phyloP scores from a whole-genome alignment of 2,329 filamentous ascomycete genomes.

The Myriosclerotinia duriaeana region DNA sequence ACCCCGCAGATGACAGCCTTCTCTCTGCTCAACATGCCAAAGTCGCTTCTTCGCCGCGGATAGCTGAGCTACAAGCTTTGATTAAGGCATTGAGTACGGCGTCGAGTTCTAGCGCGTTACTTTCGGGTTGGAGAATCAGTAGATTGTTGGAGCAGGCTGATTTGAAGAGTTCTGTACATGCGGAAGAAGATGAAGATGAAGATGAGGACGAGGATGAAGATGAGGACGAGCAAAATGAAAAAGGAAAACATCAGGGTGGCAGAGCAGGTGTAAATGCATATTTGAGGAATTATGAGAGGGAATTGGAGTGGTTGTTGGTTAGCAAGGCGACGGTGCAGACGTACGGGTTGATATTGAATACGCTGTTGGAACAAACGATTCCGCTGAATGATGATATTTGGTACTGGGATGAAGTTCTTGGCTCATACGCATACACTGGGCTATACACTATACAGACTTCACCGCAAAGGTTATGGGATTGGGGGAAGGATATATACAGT shows the following conservation, averaged over 20 bases:
- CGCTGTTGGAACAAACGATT: constrained; percentile 78
- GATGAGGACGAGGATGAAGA: constrained; percentile 37
- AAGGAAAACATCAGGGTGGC: constrained; percentile 22
- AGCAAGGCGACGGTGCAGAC: constrained; percentile 91
- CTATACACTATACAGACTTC: constrained; percentile 86
- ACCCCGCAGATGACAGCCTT: constrained; percentile 43
- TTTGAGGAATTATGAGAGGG: constrained; percentile 62
- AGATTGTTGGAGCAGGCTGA: constrained; percentile 62
- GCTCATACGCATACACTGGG: constrained; percentile 73
- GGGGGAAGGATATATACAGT: constrained; percentile 67
- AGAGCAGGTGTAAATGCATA: constrained; percentile 25
- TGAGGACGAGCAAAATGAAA: constrained; percentile 41
- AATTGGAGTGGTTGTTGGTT: constrained; percentile 86
- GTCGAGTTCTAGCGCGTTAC: constrained; percentile 60
- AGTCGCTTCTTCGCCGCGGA: constrained; percentile 49
- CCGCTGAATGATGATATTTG: constrained; percentile 82
- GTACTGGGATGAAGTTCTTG: constrained; percentile 92
- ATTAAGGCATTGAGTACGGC: constrained; percentile 71
- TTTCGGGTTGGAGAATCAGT: constrained; percentile 61
- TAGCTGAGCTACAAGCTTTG: constrained; percentile 64
- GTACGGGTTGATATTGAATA: constrained; percentile 76
- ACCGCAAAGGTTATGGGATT: constrained; percentile 71
- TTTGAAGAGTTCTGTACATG: constrained; percentile 46
- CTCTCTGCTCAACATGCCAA: constrained; percentile 31
- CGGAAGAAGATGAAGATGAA: constrained; percentile 40